Evolutionary conservation across 345 rosid genomes (phyloP), one percentile per base, ranked within the genome.

Genomic region (Carallia brachiata): DNA sequence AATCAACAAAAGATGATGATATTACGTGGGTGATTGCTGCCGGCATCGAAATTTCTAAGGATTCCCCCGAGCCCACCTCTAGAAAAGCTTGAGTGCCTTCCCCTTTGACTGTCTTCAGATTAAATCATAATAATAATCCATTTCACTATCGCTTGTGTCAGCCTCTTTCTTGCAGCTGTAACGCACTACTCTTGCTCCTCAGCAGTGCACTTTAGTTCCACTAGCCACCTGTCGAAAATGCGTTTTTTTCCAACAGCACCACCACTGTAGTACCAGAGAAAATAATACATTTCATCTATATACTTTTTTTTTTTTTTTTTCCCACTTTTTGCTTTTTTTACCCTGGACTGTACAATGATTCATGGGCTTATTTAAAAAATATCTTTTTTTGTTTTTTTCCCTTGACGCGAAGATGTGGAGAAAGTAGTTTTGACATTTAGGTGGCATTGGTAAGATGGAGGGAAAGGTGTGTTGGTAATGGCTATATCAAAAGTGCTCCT

Each of bases 401-500:
- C 17, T 17, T 36, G 9, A 4, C 1, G 36, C 3, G 18, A 7
- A 56, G 27, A 56, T 27, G 60, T 56, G 12, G 60, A 56, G 19
- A 8, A 27, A 4, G 16, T 13, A 19, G 31, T 56, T 56, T 27
- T 30, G 23, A 23, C 23, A 23, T 23, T 23, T 23, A 3, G 34
- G 60, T 56, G 60, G 60, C 60, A 9, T 19, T 19, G 2, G 67
- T 16, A 36, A 37, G 61, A 17, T 5, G 28, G 37, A 9, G 53
- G 56, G 34, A 0, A 28, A 16, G 18, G 27, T 23, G 5, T 31
- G 34, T n/a, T 31, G 28, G 44, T 15, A 18, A 48, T 30, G 23
- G 69, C 5, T 63, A 52, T 62, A 23, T 12, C 73, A 95, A 85
- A 95, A 95, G 63, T 92, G 94, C 77, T 95, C 99, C 66, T 95